phyloP scores from a whole-genome alignment of 352 stramenopile genomes.

The Pythium chondricola region DNA sequence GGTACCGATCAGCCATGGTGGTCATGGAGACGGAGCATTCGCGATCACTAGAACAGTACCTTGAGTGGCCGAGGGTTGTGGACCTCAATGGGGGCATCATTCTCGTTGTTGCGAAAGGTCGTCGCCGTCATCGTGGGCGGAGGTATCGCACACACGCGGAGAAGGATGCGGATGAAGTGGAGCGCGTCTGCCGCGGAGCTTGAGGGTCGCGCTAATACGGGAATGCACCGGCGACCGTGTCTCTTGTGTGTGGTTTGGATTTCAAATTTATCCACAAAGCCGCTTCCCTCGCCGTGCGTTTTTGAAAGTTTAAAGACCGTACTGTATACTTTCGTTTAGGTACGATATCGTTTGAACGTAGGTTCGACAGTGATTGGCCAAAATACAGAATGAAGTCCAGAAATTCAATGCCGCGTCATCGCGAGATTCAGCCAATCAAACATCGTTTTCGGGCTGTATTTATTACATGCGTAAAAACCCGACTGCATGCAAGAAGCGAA shows the following conservation, averaged over 20 bases:
- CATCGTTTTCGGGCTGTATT: background rate
- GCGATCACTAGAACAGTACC: conserved; percentile 13
- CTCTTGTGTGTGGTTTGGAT: conserved; percentile 11
- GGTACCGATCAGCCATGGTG: background rate
- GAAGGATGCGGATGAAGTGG: conserved; percentile 14
- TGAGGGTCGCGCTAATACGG: too few relatives aligned
- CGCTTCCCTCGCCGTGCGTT: background rate
- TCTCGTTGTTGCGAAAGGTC: conserved; percentile 64
- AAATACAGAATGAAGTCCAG: background rate
- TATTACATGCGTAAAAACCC: conserved; percentile 21
- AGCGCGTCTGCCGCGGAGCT: background rate
- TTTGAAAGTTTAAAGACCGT: conserved; percentile 20
- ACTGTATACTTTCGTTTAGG: conserved; percentile 5
- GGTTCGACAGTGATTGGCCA: conserved; percentile 6
- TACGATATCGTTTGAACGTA: conserved; percentile 7
- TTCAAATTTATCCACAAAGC: conserved; percentile 12
- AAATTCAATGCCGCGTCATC: too few relatives aligned
- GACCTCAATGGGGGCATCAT: conserved; percentile 43
- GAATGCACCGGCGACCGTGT: too few relatives aligned
- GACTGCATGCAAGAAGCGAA: background rate
- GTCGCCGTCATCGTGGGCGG: conserved; percentile 24
- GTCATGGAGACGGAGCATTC: background rate
- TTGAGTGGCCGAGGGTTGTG: conserved; percentile 39
- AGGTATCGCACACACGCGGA: conserved; percentile 10
- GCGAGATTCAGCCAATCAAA: conserved; percentile 41